Percentiles rank a stretch among this genome's conserved stretches.
Evolutionary conservation across 2,329 filamentous ascomycete species (phyloP).

Genomic region (Botrytis byssoidea): DNA sequence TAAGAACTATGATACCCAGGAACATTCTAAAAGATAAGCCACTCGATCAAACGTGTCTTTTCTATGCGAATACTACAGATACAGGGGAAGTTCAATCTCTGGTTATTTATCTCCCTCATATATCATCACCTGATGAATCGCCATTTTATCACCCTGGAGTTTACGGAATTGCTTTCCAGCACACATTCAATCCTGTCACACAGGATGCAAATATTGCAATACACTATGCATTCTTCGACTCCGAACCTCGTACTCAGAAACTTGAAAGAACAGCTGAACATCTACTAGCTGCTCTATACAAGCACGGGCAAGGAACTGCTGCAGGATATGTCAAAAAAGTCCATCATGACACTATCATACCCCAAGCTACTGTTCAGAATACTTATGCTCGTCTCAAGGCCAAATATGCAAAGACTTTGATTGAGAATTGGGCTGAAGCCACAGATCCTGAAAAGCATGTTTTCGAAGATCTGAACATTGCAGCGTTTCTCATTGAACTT

Average conservation of each 20-base stretch:
- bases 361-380: conserved; percentile 75
- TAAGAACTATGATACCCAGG: conserved; percentile 77
- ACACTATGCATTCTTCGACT: conserved; percentile 56
- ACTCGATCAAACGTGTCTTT: conserved; percentile 79
- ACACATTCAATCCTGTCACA: conserved; percentile 56
- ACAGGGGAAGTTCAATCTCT: conserved; percentile 47
- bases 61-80: conserved; percentile 50
- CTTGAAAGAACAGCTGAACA: conserved; percentile 67
- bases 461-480: conserved; percentile 89
- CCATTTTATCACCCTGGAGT: conserved; percentile 89
- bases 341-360: conserved; percentile 77
- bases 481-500: conserved; percentile 87
- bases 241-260: conserved; percentile 43
- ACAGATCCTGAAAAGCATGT: conserved; percentile 91
- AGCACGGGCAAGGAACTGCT: conserved; percentile 66
- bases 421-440: conserved; percentile 76
- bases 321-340: conserved; percentile 77
- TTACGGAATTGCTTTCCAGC: conserved; percentile 70
- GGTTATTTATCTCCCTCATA: conserved; percentile 78
- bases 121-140: conserved; percentile 57
- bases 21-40: conserved; percentile 74
- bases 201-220: conserved; percentile 54
- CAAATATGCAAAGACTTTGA: conserved; percentile 70
- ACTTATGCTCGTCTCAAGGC: conserved; percentile 79
- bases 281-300: conserved; percentile 66